Evolutionary conservation across 345 rosid genomes (phyloP), one percentile per base, ranked within the genome.

Genomic region (Streptanthus diversifolius): DNA sequence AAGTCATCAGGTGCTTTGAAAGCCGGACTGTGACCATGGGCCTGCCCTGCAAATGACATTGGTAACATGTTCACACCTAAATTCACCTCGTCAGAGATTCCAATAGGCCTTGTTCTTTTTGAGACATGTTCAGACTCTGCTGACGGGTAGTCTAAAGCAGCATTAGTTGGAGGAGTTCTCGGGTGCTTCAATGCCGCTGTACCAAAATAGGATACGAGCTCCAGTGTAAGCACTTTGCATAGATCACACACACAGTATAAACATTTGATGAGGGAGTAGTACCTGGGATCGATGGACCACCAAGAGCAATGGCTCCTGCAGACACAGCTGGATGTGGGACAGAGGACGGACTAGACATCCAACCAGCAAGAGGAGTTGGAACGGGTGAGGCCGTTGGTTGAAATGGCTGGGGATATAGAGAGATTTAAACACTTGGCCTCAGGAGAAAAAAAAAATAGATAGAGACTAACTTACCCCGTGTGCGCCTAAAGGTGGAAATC

Each of bases 321-420:
- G 97, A 85, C 58, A 85, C 91, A 37, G 93, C 87, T 44, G 90
- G 89, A 80, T 90, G 98, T 66, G 90, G 75, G 47, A 88, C 90
- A 61, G 91, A 75, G 29, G 99, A 72, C 71, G 99, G 88, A 79
- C 79, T 88, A 43, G 99, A 84, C 99, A 95, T 95, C 99, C 99
- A 92, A 80, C 98, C 89, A 32, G 99, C 99, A 68, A 92, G 97
- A 61, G 93, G 89, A 35, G 96, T 82, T 53, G 96, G 92, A 69
- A 88, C 90, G 5, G 88, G 76, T 1, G 96, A 87, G 37, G 96
- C 81, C 25, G 92, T 76, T 25, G 96, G 90, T 77, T 92, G 98
- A 82, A 95, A 95, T 41, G 97, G 96, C 99, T 95, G 85, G 65
- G 67, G 67, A 73, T 18, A 75, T 53, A 80, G 71, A 57, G 61